Conservation (phyloP, 306 rosid genomes). For the Cajanus cajan region DNA sequence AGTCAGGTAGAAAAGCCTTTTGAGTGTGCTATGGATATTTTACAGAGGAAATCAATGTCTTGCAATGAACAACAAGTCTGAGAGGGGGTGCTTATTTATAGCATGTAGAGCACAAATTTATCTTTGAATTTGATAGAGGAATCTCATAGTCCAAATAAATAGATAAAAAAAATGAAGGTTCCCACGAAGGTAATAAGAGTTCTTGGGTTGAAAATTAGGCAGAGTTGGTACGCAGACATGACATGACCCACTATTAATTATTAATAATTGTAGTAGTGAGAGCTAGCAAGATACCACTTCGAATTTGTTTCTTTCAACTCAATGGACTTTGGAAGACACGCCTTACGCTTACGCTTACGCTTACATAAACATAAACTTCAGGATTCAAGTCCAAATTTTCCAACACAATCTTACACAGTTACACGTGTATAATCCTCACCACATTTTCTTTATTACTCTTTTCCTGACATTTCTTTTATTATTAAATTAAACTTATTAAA, state of each 20-base stretch:
- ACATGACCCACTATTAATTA: neutral
- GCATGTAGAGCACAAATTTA: neutral
- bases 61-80: neutral
- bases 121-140: neutral
- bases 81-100: neutral
- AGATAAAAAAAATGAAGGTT: neutral
- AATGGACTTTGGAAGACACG: neutral
- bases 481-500: too few species aligned
- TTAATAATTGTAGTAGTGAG: neutral
- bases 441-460: too few species aligned
- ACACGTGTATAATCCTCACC: neutral
- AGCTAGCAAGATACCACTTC: slow-evolving; percentile 3
- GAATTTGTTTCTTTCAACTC: neutral
- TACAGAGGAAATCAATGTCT: neutral
- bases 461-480: too few species aligned
- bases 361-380: neutral
- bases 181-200: neutral
- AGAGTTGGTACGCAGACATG: neutral
- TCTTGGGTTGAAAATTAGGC: slow-evolving; percentile 25
- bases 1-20: neutral
- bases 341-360: too few species aligned
- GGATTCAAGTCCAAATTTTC: neutral
- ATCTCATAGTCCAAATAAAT: neutral
- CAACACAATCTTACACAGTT: neutral
- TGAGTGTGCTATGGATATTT: neutral